phyloP scores from a whole-genome alignment of 257 asterid species.

The Penstemon barbatus region DNA sequence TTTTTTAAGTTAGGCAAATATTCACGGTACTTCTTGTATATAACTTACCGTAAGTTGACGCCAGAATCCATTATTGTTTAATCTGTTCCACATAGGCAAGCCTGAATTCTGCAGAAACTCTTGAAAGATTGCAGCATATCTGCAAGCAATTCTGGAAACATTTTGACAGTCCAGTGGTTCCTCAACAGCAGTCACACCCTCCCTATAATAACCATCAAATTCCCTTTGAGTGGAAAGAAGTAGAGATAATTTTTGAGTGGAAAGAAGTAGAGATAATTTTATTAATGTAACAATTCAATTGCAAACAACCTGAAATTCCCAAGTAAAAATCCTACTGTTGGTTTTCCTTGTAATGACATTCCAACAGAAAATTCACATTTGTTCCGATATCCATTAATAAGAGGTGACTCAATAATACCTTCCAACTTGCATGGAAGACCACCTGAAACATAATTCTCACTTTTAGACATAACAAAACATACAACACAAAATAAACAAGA shows the following conservation, averaged over 20 bases:
- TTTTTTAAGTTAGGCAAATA: background rate
- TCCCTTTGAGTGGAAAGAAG: slow-evolving; percentile 17
- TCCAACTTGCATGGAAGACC: slow-evolving; percentile 95
- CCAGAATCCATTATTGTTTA: slow-evolving; percentile 96
- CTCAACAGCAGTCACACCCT: slow-evolving; percentile 97
- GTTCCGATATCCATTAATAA: slow-evolving; percentile 86
- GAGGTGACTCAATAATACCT: slow-evolving; percentile 81
- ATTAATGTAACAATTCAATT: slow-evolving; percentile 14
- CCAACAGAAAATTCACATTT: slow-evolving; percentile 98
- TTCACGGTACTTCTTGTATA: slow-evolving; percentile 15
- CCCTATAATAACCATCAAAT: slow-evolving; percentile 51
- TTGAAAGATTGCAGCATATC: slow-evolving; percentile 80
- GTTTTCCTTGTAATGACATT: slow-evolving; percentile 76
- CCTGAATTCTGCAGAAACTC: slow-evolving; percentile 65
- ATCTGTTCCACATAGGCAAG: slow-evolving; percentile 89
- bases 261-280: slow-evolving; percentile 7
- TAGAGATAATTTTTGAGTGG: slow-evolving; percentile 12
- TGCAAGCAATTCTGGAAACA: slow-evolving; percentile 70
- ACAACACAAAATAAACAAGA: background rate
- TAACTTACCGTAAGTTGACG: slow-evolving; percentile 87
- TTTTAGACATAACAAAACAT: background rate
- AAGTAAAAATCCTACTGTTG: slow-evolving; percentile 84
- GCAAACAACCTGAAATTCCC: slow-evolving; percentile 88
- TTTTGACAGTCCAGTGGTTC: slow-evolving; percentile 89
- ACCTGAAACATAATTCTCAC: slow-evolving; percentile 43